phyloP scores from a whole-genome alignment of 345 rosid genomes.

The Boechera stricta region DNA sequence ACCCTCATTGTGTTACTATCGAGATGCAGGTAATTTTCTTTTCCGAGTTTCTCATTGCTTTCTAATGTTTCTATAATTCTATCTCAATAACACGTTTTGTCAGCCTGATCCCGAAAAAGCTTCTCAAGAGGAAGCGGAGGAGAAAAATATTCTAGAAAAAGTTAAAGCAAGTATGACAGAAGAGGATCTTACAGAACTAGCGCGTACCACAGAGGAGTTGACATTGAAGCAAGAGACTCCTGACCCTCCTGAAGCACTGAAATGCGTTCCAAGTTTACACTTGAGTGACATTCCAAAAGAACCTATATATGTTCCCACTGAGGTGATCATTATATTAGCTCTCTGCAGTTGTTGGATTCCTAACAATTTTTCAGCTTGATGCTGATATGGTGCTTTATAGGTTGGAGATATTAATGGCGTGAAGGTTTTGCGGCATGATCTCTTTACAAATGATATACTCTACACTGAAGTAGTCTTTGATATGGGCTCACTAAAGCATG shows the following conservation, averaged over 20 bases:
- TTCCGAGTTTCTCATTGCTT: slow-evolving; percentile 16
- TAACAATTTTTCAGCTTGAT: slow-evolving; percentile 41
- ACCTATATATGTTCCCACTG: slow-evolving; percentile 69
- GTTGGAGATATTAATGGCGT: slow-evolving; percentile 84
- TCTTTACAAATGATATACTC: slow-evolving; percentile 91
- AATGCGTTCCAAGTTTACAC: slow-evolving; percentile 74
- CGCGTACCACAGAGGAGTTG: slow-evolving; percentile 81
- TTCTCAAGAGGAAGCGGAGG: slow-evolving; percentile 82
- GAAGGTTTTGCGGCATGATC: slow-evolving; percentile 84
- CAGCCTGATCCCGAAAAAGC: slow-evolving; percentile 95
- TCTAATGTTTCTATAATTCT: slow-evolving; percentile 13
- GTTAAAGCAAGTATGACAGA: slow-evolving; percentile 81
- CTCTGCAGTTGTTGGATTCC: slow-evolving; percentile 25
- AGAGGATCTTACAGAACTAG: slow-evolving; percentile 91
- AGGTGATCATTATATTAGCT: slow-evolving; percentile 53
- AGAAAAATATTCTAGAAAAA: slow-evolving; percentile 67
- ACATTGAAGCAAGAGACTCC: slow-evolving; percentile 93
- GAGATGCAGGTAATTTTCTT: slow-evolving; percentile 77
- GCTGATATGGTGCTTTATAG: slow-evolving; percentile 47
- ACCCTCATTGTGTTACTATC: slow-evolving; percentile 79
- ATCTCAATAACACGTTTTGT: slow-evolving; percentile 27
- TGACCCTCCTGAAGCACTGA: slow-evolving; percentile 88
- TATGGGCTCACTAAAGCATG: slow-evolving; percentile 79
- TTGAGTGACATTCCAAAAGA: slow-evolving; percentile 85
- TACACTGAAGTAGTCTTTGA: slow-evolving; percentile 86